Evolutionary conservation across 106 monocot genomes (phyloP).

Genomic region (Triglochin maritima): DNA sequence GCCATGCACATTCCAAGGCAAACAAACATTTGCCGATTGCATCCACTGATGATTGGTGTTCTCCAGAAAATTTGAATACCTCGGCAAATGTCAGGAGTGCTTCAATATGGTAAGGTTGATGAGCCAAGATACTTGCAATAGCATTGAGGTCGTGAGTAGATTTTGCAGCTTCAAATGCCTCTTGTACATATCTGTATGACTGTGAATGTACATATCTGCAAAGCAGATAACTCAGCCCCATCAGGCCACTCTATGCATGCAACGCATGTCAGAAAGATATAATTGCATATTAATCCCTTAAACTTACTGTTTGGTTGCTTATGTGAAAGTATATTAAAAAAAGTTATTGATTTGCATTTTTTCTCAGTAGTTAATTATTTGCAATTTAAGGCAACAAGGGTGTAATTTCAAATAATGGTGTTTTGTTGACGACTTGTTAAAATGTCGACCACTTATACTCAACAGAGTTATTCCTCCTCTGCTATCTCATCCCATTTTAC

Average conservation of each 20-base stretch:
- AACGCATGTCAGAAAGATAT: too few species aligned
- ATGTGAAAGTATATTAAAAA: too few species aligned
- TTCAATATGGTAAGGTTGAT: conserved; percentile 76
- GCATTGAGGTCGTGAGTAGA: conserved; percentile 74
- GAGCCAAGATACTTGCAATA: conserved; percentile 60
- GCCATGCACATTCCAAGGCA: conserved; percentile 93
- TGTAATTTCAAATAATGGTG: too few species aligned
- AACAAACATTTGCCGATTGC: conserved; percentile 72
- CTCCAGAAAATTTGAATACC: conserved; percentile 90
- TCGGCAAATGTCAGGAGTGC: conserved; percentile 90
- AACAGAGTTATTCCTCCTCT: too few species aligned
- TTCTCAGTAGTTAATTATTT: too few species aligned
- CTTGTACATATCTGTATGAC: conserved; percentile 57
- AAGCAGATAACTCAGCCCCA: not conserved
- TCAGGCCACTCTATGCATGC: not conserved
- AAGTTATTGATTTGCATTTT: too few species aligned
- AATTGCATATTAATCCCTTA: too few species aligned
- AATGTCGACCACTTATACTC: too few species aligned
- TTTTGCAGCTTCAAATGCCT: conserved; percentile 81
- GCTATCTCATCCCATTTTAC: too few species aligned
- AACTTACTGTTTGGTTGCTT: too few species aligned
- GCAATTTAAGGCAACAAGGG: too few species aligned
- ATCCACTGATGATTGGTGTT: conserved; percentile 84
- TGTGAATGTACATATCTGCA: conserved; percentile 57
- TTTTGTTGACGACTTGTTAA: too few species aligned